Evolutionary conservation across 2,329 filamentous ascomycete species (phyloP).

Genomic region (Geosmithia morbida): DNA sequence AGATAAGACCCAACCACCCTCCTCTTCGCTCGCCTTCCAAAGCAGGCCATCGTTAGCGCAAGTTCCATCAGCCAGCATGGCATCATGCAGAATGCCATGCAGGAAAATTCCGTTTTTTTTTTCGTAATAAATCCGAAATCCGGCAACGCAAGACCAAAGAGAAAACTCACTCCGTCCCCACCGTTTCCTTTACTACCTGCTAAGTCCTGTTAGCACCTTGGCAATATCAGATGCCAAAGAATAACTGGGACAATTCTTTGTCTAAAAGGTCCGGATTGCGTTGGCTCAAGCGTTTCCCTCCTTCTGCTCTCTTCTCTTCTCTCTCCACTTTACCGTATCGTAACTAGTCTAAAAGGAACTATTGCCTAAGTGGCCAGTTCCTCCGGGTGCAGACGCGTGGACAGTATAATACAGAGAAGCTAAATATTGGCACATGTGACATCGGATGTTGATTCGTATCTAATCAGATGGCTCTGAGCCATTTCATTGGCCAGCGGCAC

Average conservation of each 20-base stretch:
- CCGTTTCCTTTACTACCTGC: no score
- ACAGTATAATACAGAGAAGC: neutral
- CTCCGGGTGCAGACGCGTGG: neutral
- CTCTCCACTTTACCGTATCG: neutral
- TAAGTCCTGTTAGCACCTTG: no score
- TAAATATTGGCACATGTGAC: neutral
- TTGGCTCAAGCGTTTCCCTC: neutral
- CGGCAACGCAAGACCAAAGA: no score
- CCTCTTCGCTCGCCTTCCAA: neutral
- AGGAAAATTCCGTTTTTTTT: neutral
- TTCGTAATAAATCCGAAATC: neutral
- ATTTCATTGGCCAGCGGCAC: conserved; percentile 7
- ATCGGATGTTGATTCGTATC: conserved; percentile 3
- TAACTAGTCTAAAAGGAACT: neutral
- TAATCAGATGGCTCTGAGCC: conserved; percentile 11
- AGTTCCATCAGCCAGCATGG: neutral
- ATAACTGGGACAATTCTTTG: no score
- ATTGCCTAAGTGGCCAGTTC: neutral
- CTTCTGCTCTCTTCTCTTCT: neutral
- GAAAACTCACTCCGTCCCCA: no score
- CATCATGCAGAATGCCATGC: neutral
- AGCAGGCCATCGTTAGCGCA: neutral
- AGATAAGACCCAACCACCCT: neutral
- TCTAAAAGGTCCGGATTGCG: no score
- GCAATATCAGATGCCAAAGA: no score